Evolutionary conservation across 352 stramenopile species (phyloP), one percentile per base, ranked within the genome.

Genomic region (Phytophthora sansomeana): DNA sequence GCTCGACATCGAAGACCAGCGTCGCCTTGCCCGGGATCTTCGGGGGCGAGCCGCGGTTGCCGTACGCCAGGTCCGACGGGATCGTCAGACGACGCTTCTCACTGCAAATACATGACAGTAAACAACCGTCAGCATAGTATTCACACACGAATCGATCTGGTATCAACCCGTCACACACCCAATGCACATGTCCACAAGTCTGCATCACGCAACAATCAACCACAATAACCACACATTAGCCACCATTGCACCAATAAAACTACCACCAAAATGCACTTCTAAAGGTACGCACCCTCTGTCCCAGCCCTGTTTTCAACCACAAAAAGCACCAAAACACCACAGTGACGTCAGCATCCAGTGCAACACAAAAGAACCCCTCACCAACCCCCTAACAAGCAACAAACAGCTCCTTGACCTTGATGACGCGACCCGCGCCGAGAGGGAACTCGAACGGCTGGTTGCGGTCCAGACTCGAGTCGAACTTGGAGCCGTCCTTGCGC

Each of bases 1-100:
- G 91, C 83, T 99, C 97, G 52, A 99, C 96, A 64, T 96, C 91
- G 74, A 99, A 99, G 35, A 99, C 90, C 32, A 99, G 85, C 47
- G 96, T 97, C 13, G 95, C 91, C 65, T 94, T 93, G 58, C 78
- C 94, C 14, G 90, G 91, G 74, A 99, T 99, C 75, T 95, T 97
- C 14, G 85, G 91, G 46, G 89, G 91, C 36, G 88, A 93, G 30
- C 96, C 97, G 50, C 84, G 74, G 77, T 97, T 89, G 64, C 97
- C 97, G 80, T 99, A 99, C 32, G 81, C 97, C 39, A 99, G 52
- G 53, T 77, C 80, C 41, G 89, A 94, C 16, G 89, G 89, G 59
- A 96, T 96, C 5, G 85, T 95, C 55, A 96, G 61, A 48, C 81
- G 83, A 67, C 89, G 87, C 85, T 96, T 95, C 72, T 96, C 89